These are phyloP conservation scores for Aspergillus sp. DNA, from an alignment of 2,329 filamentous ascomycete species.

Conservation along the genomic window DNA sequence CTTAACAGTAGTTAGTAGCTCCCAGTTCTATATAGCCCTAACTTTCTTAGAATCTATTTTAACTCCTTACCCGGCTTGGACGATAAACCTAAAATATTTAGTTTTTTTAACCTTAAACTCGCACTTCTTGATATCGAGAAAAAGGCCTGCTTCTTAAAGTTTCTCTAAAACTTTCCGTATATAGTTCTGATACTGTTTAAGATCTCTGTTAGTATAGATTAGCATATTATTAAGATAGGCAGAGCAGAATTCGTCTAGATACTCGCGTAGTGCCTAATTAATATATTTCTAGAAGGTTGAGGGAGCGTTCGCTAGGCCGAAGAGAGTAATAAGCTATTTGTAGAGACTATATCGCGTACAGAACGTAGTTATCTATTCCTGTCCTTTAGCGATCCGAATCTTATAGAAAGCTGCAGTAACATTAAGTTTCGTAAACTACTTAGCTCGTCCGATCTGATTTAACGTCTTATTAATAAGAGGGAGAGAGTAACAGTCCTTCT, in stretches of 20 bases:
- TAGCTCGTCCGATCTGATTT: background rate
- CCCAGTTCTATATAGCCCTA: background rate
- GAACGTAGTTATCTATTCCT: background rate
- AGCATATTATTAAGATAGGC: background rate
- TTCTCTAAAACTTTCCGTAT: no score
- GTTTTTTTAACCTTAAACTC: background rate
- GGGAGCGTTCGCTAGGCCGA: background rate
- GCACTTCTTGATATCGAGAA: background rate
- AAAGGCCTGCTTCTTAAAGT: no score
- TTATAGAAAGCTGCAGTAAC: background rate
- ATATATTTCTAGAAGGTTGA: no score
- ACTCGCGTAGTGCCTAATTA: background rate
- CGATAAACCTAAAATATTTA: background rate
- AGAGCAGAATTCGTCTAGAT: no score
- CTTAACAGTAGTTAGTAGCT: background rate
- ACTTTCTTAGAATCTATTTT: background rate
- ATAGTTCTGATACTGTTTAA: no score
- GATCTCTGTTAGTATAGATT: background rate
- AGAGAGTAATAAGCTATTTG: background rate
- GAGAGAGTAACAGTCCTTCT: background rate
- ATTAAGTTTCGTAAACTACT: slow-evolving; percentile 1
- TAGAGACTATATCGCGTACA: background rate
- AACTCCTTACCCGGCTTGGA: background rate
- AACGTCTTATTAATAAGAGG: background rate
- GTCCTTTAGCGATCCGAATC: background rate